Evolutionary conservation across 306 rosid genomes (phyloP), one percentile per base, ranked within the genome.

Genomic region (Prinsepia uniflora): DNA sequence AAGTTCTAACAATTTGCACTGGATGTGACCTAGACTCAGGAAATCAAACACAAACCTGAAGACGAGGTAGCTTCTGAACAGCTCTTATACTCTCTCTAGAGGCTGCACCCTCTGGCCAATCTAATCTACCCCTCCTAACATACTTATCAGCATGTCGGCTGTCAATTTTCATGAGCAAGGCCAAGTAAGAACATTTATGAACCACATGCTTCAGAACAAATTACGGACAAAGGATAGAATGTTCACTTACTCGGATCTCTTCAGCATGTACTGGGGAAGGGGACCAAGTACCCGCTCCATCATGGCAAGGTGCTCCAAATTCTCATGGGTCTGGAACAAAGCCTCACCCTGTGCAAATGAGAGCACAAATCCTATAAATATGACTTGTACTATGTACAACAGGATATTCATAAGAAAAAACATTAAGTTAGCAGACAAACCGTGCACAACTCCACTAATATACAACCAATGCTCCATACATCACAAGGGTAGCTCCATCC

Each of bases 401-500:
- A 17, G 1, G 53, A 49, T 50, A 41, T 24, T 6, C n/a, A 61
- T 8, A 44, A 42, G 4, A 40, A 17, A 14, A 49, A 12, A n/a
- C 46, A 43, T 24, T 14, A 8, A 6, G 41, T 13, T 8, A 22
- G 68, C 1, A 18, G 15, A 34, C 83, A 40, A 80, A 93, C 98
- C 76, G 96, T 84, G 90, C 99, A 94, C 40, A 94, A 67, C 67
- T 94, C 99, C 14, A 91, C 96, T 80, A 94, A 79, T 72, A 94
- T 94, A 86, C 99, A 94, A 14, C 99, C 99, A 64, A 91, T 93
- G 67, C 99, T 94, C 99, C 99, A 94, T 55, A 89, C 61, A 76
- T 94, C 99, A 64, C 99, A 94, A 0, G 97, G 92, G 73, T 83
- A 91, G 80, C 90, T 90, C 99, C 99, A 94, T 24, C 99, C 96